phyloP scores from a whole-genome alignment of 2,329 filamentous ascomycete genomes.

The Neofusicoccum ribis region DNA sequence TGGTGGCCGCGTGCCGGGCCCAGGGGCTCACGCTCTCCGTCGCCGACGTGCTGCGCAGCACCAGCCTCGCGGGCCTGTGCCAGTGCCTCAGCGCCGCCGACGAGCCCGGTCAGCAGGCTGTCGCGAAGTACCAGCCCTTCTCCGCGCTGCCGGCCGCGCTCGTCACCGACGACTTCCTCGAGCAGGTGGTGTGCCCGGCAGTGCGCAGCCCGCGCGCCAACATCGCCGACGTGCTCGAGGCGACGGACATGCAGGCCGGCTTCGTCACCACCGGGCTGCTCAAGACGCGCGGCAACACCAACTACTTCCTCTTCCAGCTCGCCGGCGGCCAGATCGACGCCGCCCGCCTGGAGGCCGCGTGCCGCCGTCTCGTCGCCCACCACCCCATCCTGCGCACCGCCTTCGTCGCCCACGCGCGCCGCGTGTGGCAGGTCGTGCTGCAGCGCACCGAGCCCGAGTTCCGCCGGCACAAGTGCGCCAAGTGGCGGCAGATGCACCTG shows the following conservation, averaged over 20 bases:
- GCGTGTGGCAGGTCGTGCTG: slow-evolving; percentile 36
- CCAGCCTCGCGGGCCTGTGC: not conserved
- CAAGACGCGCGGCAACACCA: not conserved
- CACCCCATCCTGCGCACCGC: slow-evolving; percentile 38
- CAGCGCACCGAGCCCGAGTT: slow-evolving; percentile 35
- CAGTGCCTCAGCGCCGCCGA: not conserved
- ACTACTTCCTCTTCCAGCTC: slow-evolving; percentile 7
- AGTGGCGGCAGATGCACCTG: slow-evolving; percentile 26
- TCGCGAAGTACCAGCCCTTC: not conserved
- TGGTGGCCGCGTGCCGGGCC: slow-evolving; percentile 2
- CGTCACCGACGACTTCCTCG: not conserved
- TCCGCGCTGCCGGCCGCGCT: not conserved
- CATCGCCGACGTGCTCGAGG: slow-evolving; percentile 1
- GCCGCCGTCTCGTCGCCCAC: slow-evolving; percentile 30
- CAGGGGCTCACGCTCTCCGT: not conserved
- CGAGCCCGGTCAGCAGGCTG: not conserved
- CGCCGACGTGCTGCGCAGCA: slow-evolving; percentile 4
- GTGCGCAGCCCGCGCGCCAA: not conserved
- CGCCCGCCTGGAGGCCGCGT: not conserved
- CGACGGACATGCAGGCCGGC: not conserved
- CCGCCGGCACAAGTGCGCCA: slow-evolving; percentile 32
- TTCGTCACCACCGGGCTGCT: not conserved
- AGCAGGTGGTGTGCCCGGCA: not conserved
- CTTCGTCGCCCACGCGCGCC: slow-evolving; percentile 35
- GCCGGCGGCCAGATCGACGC: not conserved